These are phyloP conservation scores for Saprolegnia diclina DNA, from an alignment of 352 stramenopile species.

Conservation along the genomic window DNA sequence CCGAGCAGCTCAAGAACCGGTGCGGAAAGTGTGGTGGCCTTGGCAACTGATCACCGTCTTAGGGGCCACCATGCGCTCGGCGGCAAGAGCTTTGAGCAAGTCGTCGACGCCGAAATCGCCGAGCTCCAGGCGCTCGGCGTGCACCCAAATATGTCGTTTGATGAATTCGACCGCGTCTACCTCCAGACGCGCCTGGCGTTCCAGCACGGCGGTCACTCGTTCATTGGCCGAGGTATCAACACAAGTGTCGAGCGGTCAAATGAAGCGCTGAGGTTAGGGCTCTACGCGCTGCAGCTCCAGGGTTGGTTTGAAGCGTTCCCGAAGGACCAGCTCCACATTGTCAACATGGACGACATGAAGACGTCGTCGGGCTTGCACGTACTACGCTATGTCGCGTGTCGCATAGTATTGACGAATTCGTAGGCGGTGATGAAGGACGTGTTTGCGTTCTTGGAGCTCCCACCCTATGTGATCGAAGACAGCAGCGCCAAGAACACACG, in stretches of 20 bases:
- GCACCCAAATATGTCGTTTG: slow-evolving; percentile 64
- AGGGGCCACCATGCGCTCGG: slow-evolving; percentile 58
- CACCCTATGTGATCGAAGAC: slow-evolving; percentile 74
- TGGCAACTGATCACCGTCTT: slow-evolving; percentile 4
- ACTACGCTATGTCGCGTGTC: slow-evolving; percentile 26
- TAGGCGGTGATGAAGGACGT: slow-evolving; percentile 75
- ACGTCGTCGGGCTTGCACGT: slow-evolving; percentile 52
- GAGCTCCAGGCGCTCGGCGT: slow-evolving; percentile 55
- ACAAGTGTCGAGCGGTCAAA: not conserved
- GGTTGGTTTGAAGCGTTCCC: slow-evolving; percentile 90
- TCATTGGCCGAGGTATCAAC: slow-evolving; percentile 40
- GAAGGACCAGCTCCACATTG: slow-evolving; percentile 85
- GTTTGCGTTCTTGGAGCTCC: slow-evolving; percentile 81
- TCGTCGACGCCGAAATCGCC: slow-evolving; percentile 65
- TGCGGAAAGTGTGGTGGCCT: not conserved
- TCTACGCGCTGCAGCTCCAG: slow-evolving; percentile 93
- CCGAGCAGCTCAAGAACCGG: slow-evolving; percentile 72
- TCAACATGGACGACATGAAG: slow-evolving; percentile 93
- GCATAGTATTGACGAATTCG: slow-evolving; percentile 22
- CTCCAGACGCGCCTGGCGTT: slow-evolving; percentile 40
- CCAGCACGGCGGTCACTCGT: slow-evolving; percentile 76
- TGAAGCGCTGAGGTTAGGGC: slow-evolving; percentile 45
- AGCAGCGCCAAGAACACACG: slow-evolving; percentile 82
- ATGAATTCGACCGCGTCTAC: slow-evolving; percentile 61
- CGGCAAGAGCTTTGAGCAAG: slow-evolving; percentile 57